These are phyloP conservation scores for Leccinum ochraceum DNA, from an alignment of 768 basidiomycete genomes.

Conservation along the genomic window DNA sequence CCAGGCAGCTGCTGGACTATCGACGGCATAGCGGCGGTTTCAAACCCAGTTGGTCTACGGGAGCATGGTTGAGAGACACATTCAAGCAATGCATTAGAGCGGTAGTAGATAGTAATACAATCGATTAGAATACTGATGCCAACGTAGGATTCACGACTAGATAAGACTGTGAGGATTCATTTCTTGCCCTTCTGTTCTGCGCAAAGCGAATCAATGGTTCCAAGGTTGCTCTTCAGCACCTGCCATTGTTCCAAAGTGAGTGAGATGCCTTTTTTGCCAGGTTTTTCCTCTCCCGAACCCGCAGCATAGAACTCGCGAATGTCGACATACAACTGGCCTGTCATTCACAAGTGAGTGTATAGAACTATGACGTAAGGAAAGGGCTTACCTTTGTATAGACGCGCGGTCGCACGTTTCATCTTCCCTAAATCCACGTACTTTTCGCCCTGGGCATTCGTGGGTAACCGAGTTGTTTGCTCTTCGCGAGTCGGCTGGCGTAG, in stretches of 20 bases:
- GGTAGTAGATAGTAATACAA: slow-evolving; percentile 7
- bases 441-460: slow-evolving; percentile 34
- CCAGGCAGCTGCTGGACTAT: slow-evolving; percentile 70
- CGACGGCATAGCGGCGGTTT: slow-evolving; percentile 20
- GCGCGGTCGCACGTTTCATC: slow-evolving; percentile 65
- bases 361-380: slow-evolving; percentile 23
- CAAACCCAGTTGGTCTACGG: not conserved
- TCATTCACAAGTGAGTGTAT: slow-evolving; percentile 18
- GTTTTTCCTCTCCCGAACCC: slow-evolving; percentile 60
- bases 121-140: not conserved
- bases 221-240: slow-evolving; percentile 43
- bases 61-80: not conserved
- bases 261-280: slow-evolving; percentile 81
- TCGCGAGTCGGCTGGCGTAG: slow-evolving; percentile 15
- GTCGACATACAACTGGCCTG: slow-evolving; percentile 58
- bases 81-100: slow-evolving; percentile 1
- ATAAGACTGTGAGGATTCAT: not conserved
- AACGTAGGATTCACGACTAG: not conserved
- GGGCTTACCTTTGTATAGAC: slow-evolving; percentile 44
- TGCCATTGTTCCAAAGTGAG: slow-evolving; percentile 71
- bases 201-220: slow-evolving; percentile 55
- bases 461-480: slow-evolving; percentile 7
- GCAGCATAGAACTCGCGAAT: slow-evolving; percentile 73
- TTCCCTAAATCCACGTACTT: slow-evolving; percentile 68
- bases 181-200: slow-evolving; percentile 26